Base-by-base conservation (phyloP, 257 asterid genomes). In the Forsythia viridissima region DNA sequence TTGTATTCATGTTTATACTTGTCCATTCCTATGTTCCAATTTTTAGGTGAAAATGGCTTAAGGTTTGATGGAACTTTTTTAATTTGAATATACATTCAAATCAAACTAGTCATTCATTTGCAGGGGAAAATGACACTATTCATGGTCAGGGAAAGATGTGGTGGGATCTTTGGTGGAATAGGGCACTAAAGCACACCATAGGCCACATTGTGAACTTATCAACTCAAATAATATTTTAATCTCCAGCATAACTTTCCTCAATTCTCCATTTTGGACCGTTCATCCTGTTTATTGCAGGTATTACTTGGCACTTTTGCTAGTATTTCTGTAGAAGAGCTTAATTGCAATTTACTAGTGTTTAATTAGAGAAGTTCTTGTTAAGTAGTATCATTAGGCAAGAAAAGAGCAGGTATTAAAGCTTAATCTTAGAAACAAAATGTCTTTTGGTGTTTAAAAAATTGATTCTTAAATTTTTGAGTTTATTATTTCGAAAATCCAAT, bases 141-240 rank as follows among this genome's bases (percentile, higher is more conserved):
- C 97, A 95, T 75, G 99, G 98, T 10, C 99, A 91, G 68, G 99
- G 99, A 71, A 91, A 91, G 84, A 90, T 93, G 97, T 95, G 99
- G 99, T 95, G 99, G 99, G 98, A 93, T 78, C 89, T 91, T 12
- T 95, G 99, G 99, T 91, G 99, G 98, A 95, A 95, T 44, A 91
- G 85, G 82, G 92, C 99, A 5, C 87, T 95, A 40, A 80, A 72
- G 52, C 86, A 93, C 90, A 93, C 99, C n/a, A 88, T 98, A 79
- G 98, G 99, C 83, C 99, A 95, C 80, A 97, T 95, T 71, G 90
- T 65, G 98, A 95, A 73, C 83, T 95, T 68, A 80, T 93, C 9
- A 83, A 84, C 84, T 95, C 99, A 0, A 86, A 83, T 78, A 93
- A 95, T 77, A 80, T 95, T 78, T 92, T 95, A 8, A 91, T 95